Evolutionary conservation across 768 basidiomycete genomes (phyloP).

Genomic region (Lactarius quietus): DNA sequence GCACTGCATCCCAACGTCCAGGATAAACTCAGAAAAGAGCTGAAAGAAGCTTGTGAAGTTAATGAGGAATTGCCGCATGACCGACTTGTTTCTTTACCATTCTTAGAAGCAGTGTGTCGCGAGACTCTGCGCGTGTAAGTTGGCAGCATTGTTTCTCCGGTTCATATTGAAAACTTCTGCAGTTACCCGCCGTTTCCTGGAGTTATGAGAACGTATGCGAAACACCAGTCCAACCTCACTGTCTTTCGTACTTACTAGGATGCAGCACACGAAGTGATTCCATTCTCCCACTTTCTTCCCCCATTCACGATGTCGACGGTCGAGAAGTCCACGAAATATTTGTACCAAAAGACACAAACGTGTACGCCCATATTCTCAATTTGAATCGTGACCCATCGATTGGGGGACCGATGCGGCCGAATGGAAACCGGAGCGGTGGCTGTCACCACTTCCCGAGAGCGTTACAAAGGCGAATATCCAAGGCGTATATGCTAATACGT

Average conservation of each 20-base stretch:
- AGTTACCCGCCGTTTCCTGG: neutral
- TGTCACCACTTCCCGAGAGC: neutral
- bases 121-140: conserved; percentile 3
- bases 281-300: neutral
- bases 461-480: neutral
- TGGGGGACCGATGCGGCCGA: neutral
- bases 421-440: neutral
- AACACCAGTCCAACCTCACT: neutral
- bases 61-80: conserved; percentile 32
- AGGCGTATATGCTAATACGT: conserved; percentile 17
- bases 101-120: conserved; percentile 29
- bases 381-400: neutral
- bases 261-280: neutral
- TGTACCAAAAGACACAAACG: neutral
- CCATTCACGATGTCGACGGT: neutral
- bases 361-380: neutral
- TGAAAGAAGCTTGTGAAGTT: conserved; percentile 4
- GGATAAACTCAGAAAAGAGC: neutral
- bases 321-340: neutral
- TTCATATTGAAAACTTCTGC: neutral
- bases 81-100: conserved; percentile 32
- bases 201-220: neutral
- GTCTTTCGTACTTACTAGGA: neutral
- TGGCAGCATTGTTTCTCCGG: neutral
- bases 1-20: neutral